These are phyloP conservation scores for Penicillium sp. DNA, from an alignment of 2,329 filamentous ascomycete species.

Conservation along the genomic window DNA sequence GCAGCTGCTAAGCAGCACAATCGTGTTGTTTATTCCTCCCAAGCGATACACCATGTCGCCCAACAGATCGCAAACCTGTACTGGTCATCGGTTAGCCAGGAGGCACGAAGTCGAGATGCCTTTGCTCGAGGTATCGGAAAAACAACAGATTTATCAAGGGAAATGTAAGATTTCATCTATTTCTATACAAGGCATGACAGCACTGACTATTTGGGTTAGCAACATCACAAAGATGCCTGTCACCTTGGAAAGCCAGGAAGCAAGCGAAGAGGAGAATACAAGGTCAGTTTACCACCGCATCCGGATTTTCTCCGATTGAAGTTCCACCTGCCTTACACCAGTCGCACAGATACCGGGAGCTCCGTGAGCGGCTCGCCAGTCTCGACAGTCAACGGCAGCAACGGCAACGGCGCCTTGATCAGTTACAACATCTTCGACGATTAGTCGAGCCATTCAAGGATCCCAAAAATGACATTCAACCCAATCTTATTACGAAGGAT, in stretches of 20 bases:
- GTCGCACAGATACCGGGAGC: conserved; percentile 40
- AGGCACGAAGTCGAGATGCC: conserved; percentile 24
- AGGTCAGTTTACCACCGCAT: conserved; percentile 27
- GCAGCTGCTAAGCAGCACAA: conserved; percentile 52
- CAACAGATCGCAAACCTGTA: conserved; percentile 56
- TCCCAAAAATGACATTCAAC: conserved; percentile 52
- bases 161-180: conserved; percentile 28
- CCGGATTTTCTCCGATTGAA: conserved; percentile 13
- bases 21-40: conserved; percentile 52
- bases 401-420: conserved; percentile 47
- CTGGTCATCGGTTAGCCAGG: conserved; percentile 49
- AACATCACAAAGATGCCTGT: conserved; percentile 40
- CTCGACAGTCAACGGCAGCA: conserved; percentile 47
- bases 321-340: conserved; percentile 24
- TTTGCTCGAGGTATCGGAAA: conserved; percentile 35
- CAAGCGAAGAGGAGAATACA: conserved; percentile 31
- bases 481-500: conserved; percentile 54
- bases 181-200: not conserved
- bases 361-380: conserved; percentile 45
- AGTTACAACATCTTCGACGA: conserved; percentile 46
- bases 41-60: conserved; percentile 56
- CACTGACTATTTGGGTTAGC: conserved; percentile 24
- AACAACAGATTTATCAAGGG: conserved; percentile 40
- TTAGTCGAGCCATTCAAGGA: conserved; percentile 51
- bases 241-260: conserved; percentile 33